Base-by-base conservation (phyloP, 768 basidiomycete species). In the Podaxis sp. region DNA sequence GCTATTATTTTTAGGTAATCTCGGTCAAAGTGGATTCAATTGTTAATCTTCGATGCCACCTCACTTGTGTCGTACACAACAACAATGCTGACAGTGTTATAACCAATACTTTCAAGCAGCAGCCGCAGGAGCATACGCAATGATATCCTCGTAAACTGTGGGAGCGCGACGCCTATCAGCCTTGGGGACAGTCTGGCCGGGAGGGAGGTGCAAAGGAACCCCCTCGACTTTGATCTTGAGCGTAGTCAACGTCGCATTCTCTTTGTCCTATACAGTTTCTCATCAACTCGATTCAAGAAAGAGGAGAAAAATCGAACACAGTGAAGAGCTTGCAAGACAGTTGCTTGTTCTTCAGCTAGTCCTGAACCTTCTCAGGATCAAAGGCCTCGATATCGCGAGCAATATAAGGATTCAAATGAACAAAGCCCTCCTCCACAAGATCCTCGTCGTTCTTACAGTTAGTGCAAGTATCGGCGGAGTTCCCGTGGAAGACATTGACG, bases 391-490 rank as follows among this genome's bases (percentile, higher is more conserved):
- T 19, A 64, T 67, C 30, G 66, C 59, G 2, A 63, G 63, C 58
- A 57, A 82, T 73, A 2, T 63, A 72, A 2, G 69, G 60, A 51
- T 74, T 76, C 39, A 82, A 68, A 54, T 76, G 77, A 15, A 81
- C 75, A 67, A 77, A 79, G 9, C 80, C 78, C 66, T 79, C 78
- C 15, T 70, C 64, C 22, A 71, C 63, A 13, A 71, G 57, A 38
- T 72, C 68, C 3, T 52, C 63, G 38, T 74, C 68, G 1, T 65
- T 64, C 36, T 68, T 68, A 68, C 80, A 82, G 65, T 83, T 84
- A 19, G 70, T 76, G 64, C 82, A 83, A 12, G 70, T 72, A 3
- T 72, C 74, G 2, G 73, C 68, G 78, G 66, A 76, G 77, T 60
- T 72, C 68, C 64, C 64, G 70, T 69, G 13, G 67, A 64, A 52